Base-by-base conservation (phyloP, 2,329 filamentous ascomycete genomes). In the Plectosphaerella plurivora region DNA sequence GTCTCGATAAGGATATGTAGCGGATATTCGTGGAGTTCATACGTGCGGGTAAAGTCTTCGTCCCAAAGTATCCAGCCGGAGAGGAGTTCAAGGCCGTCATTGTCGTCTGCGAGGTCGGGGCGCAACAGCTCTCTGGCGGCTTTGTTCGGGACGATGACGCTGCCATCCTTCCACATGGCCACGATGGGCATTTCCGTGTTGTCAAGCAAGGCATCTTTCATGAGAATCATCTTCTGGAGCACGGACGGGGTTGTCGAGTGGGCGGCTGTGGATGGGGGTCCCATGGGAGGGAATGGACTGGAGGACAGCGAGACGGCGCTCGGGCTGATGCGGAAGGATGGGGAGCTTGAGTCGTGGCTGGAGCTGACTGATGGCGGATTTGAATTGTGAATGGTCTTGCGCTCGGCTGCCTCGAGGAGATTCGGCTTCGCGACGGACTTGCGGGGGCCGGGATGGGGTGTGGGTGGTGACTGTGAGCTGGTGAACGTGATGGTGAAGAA, bases 131-230 rank as follows among this genome's bases (percentile, higher is more conserved):
- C 66, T 12, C 78, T 72, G 12, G 81, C 81, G 4, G 87, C 86
- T 59, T 79, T 81, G 61, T 93, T 93, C 4, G 88, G 85, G 44
- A 91, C 84, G 0, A 82, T 84, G 46, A 91, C 83, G 47, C 82
- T 87, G 50, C 87, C 83, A 58, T 93, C 89, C 62, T 86, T 87
- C 89, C 89, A 92, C 83, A 91, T 88, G 22, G 87, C 86, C 45
- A 91, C 73, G 20, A 90, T 86, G 0, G 89, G 88, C 63, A 89
- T 84, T 55, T 83, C 80, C 24, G 89, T 88, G 39, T 84, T 88
- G 62, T 91, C 87, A 7, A 93, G 71, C 18, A 92, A 75, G 1
- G 88, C 87, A 63, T 92, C 88, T 65, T 91, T 92, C 72, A 93
- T 82, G 49, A 85, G 75, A 8, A 81, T 83, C 51, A 89, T 82